Percentiles rank a stretch among this genome's conserved stretches.
Evolutionary conservation across 192 early-diverging fungal species (phyloP).

Genomic region (Glomus cerebriforme): DNA sequence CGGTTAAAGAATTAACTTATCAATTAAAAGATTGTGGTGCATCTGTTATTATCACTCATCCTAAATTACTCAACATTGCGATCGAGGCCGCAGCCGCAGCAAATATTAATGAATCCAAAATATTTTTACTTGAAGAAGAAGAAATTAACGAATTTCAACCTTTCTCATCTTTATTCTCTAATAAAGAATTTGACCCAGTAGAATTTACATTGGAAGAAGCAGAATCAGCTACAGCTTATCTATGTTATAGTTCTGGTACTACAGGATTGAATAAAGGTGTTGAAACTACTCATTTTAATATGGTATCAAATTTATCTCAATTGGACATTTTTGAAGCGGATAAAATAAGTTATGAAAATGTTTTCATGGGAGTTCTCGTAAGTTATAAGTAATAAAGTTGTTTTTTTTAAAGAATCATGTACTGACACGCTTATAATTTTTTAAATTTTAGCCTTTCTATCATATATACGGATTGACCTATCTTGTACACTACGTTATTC

Average conservation of each 20-base stretch:
- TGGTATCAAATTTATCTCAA: constrained; percentile 76
- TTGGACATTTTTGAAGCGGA: constrained; percentile 50
- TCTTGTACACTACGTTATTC: neutral
- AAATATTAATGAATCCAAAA: constrained; percentile 38
- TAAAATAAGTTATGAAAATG: constrained; percentile 31
- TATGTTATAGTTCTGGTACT: constrained; percentile 71
- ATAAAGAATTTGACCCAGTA: constrained; percentile 32
- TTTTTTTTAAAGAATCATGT: constrained; percentile 58
- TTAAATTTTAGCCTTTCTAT: neutral
- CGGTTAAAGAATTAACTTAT: constrained; percentile 67
- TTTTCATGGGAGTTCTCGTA: constrained; percentile 48
- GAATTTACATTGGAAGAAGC: constrained; percentile 33
- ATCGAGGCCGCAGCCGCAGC: constrained; percentile 40
- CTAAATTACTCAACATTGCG: constrained; percentile 36
- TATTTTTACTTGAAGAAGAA: constrained; percentile 50
- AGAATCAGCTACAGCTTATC: constrained; percentile 48
- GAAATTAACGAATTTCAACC: constrained; percentile 38
- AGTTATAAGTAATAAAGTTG: constrained; percentile 43
- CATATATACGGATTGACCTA: neutral
- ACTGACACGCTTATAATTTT: constrained; percentile 64
- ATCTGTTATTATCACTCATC: constrained; percentile 61
- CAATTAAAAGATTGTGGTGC: constrained; percentile 74
- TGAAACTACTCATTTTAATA: constrained; percentile 77
- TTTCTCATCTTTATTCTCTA: constrained; percentile 35
- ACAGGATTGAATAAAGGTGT: constrained; percentile 84